Base-by-base conservation (phyloP, 148 eudicot species). In the Persicaria maculosa region DNA sequence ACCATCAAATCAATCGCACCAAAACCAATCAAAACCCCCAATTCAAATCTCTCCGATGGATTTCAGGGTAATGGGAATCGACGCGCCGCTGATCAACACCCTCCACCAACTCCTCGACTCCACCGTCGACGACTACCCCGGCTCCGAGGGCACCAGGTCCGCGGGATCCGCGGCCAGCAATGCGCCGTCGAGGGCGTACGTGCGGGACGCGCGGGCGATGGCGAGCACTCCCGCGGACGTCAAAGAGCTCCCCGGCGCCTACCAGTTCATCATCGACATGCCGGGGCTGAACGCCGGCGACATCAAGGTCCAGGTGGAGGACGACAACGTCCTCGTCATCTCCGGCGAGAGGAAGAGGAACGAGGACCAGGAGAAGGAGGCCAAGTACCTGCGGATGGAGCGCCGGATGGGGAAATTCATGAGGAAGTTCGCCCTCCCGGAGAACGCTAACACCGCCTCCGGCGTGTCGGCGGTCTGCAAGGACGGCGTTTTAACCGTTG, bases 401-500 rank as follows among this genome's bases (percentile, higher is more conserved):
- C 79, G 97, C 74, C 72, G 96, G 54, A 59, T 81, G 7, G 96
- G 97, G 1, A 90, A 93, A 77, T 86, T 88, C 12, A 78, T 90
- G 90, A 88, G 92, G 90, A 90, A 88, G 71, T 92, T 92, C 54
- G 84, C 73, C 47, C 44, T 92, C 77, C 95, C 93, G 4, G 97
- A 88, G 67, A 88, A 92, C 74, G 90, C 91, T 0, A 74, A 90
- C 20, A 44, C 72, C 17, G 97, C 87, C 0, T 47, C 57, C 7
- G 69, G 69, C 1, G 81, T 90, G 1, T 68, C 72, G 22, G 96
- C 96, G 0, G 81, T 81, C 52, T 90, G 90, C 57, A 80, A 87
- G 68, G 93, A 93, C 48, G 96, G 97, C 0, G 96, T 90, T 50
- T 61, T 93, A 64, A 83, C 83, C 6, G 87, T 88, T 12, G 81